A percentile compares a stretch with the other conserved stretches of the same genome.
Conservation (phyloP, 495 filamentous ascomycete genomes). For the Staphylotrichum tortipilum region DNA sequence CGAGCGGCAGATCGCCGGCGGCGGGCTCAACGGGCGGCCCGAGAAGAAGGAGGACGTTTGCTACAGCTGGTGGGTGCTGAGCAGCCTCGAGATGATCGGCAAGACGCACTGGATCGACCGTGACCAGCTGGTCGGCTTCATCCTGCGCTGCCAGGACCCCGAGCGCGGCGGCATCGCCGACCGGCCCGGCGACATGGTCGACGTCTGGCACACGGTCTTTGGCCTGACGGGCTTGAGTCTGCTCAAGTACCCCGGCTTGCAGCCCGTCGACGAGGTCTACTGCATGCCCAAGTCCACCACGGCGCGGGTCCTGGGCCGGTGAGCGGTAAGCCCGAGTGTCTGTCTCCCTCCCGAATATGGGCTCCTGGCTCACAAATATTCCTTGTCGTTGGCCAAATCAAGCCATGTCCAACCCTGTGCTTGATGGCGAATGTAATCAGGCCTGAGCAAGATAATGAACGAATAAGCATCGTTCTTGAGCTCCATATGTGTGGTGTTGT, state of each 20-base stretch:
- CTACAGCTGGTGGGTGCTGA: slow-evolving; percentile 96
- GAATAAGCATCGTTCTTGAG: too few species aligned
- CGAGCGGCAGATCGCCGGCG: slow-evolving; percentile 78
- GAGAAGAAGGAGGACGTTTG: slow-evolving; percentile 96
- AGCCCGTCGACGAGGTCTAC: slow-evolving; percentile 80
- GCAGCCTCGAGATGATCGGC: slow-evolving; percentile 81
- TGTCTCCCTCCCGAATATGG: too few species aligned
- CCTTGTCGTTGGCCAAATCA: too few species aligned
- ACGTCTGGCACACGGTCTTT: slow-evolving; percentile 94
- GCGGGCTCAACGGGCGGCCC: slow-evolving; percentile 86
- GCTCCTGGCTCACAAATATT: too few species aligned
- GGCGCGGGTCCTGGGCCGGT: slow-evolving; percentile 41
- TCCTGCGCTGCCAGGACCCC: slow-evolving; percentile 77
- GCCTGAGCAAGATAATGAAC: too few species aligned
- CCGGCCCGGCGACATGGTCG: slow-evolving; percentile 85
- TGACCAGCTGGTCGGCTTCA: slow-evolving; percentile 66
- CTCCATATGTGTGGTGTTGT: too few species aligned
- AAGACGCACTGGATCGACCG: slow-evolving; percentile 86
- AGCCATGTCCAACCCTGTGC: too few species aligned
- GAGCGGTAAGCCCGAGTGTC: slow-evolving; percentile 17
- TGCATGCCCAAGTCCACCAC: slow-evolving; percentile 68
- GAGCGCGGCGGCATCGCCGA: slow-evolving; percentile 82
- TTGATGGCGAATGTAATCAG: too few species aligned
- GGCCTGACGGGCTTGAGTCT: slow-evolving; percentile 83
- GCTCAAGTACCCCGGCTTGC: slow-evolving; percentile 62